Base-by-base conservation (phyloP, 306 rosid species). In the Fragaria nilgerrensis region DNA sequence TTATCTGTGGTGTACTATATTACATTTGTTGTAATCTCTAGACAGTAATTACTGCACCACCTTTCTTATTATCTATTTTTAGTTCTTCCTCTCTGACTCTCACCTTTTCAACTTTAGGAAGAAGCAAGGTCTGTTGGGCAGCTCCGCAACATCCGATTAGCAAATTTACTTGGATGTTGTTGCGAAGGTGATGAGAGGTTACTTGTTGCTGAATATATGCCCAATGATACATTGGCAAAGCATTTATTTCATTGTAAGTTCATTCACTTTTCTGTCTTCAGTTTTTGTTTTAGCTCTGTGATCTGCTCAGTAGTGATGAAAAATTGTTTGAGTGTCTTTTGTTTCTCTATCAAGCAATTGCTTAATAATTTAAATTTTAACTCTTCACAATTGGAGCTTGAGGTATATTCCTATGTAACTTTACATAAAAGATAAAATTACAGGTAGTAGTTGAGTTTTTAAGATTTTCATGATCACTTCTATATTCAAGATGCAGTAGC, bases 171-270 rank as follows among this genome's bases (percentile, higher is more conserved):
- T 81, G 99, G 99, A 39, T 95, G 96, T 80, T 95, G 97, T 90
- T 82, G 79, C 36, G 97, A 95, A 44, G 97, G 96, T 49, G 97
- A 95, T 12, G 99, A 95, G 82, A 90, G 99, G 90, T 76, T 95
- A 77, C 97, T 92, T 75, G 93, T 95, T 82, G 91, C 97, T 27
- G 97, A 95, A 72, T 92, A 80, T 73, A 89, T 95, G 97, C 86
- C 96, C 77, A 92, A 89, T n/a, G 99, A 95, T 74, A 95, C 97
- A 29, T 80, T 95, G 85, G 99, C 99, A 22, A 95, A 95, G 74
- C 97, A 95, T 90, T 91, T 92, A 77, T 95, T 95, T 67, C 99
- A 95, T 75, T 95, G 97, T 95, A 88, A 87, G 99, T 89, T 39
- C 52, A 53, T 70, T 72, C 3, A 19, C 29, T 47, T 73, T 72